Conservation (phyloP, 1,284 basidiomycete genomes). For the Kwoniella shivajii region DNA sequence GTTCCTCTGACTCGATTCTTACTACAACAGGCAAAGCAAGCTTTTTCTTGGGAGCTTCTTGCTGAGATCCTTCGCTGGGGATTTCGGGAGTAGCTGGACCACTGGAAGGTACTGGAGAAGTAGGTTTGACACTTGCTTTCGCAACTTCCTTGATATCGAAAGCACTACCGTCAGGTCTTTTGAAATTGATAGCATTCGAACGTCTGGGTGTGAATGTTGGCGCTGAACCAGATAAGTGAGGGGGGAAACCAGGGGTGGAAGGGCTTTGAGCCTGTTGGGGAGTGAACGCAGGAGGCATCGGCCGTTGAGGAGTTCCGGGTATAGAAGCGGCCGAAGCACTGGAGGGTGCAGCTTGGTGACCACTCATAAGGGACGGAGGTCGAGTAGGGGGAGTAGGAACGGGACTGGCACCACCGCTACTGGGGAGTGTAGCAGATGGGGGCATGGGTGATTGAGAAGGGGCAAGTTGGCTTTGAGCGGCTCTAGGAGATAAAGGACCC, state of each 20-base stretch:
- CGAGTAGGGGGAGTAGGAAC: slow-evolving; percentile 43
- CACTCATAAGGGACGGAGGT: slow-evolving; percentile 35
- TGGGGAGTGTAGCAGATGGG: slow-evolving; percentile 33
- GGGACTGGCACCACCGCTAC: slow-evolving; percentile 38
- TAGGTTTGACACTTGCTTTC: slow-evolving; percentile 29
- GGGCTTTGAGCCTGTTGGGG: slow-evolving; percentile 23
- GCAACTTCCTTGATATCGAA: slow-evolving; percentile 47
- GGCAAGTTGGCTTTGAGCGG: slow-evolving; percentile 27
- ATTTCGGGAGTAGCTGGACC: slow-evolving; percentile 33
- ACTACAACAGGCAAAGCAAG: slow-evolving; percentile 48
- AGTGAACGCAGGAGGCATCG: slow-evolving; percentile 35
- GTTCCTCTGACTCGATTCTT: slow-evolving; percentile 59
- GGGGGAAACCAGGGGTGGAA: slow-evolving; percentile 12
- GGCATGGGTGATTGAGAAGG: slow-evolving; percentile 35
- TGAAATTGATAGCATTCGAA: slow-evolving; percentile 46
- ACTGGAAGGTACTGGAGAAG: slow-evolving; percentile 24
- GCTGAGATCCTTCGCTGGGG: slow-evolving; percentile 13
- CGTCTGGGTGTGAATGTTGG: slow-evolving; percentile 46
- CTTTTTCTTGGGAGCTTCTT: slow-evolving; percentile 38
- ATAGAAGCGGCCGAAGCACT: slow-evolving; percentile 28
- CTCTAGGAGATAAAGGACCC: slow-evolving; percentile 41
- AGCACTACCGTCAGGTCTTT: slow-evolving; percentile 50
- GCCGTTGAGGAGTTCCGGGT: slow-evolving; percentile 36
- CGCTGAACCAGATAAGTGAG: slow-evolving; percentile 38
- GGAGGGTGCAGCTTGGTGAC: slow-evolving; percentile 32